These are phyloP conservation scores for Venturiaceae sp. DNA, from an alignment of 2,329 filamentous ascomycete species.

Conservation along the genomic window DNA sequence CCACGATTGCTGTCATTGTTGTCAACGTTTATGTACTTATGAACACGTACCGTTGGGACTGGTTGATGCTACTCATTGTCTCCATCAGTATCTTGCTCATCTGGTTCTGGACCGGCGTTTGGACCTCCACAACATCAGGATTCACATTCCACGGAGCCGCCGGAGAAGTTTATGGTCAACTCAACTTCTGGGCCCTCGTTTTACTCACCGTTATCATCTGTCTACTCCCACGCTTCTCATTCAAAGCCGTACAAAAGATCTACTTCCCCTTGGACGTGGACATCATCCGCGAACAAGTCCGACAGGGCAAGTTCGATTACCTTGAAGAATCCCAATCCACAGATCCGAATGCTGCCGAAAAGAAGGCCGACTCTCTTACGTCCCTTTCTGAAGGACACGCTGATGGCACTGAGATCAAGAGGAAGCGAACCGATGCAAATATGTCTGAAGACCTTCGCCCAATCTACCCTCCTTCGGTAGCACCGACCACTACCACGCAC, in stretches of 20 bases:
- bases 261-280: constrained; percentile 89
- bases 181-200: constrained; percentile 81
- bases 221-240: constrained; percentile 75
- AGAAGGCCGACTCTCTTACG: constrained; percentile 40
- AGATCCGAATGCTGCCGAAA: not conserved
- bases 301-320: constrained; percentile 71
- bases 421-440: constrained; percentile 11
- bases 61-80: constrained; percentile 81
- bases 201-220: constrained; percentile 72
- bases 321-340: constrained; percentile 40
- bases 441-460: constrained; percentile 82
- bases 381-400: constrained; percentile 40
- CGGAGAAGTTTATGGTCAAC: constrained; percentile 65
- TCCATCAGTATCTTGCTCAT: constrained; percentile 74
- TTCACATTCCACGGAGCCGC: constrained; percentile 68
- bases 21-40: constrained; percentile 93
- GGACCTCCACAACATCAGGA: constrained; percentile 51
- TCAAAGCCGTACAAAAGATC: constrained; percentile 86
- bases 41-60: constrained; percentile 98
- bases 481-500: constrained; percentile 56
- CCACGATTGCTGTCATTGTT: constrained; percentile 70
- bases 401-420: constrained; percentile 18
- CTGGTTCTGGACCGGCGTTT: constrained; percentile 94
- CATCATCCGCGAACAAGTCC: constrained; percentile 88
- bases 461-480: constrained; percentile 87